Conservation (phyloP, 2,329 filamentous ascomycete genomes). For the Xylaria sp. region DNA sequence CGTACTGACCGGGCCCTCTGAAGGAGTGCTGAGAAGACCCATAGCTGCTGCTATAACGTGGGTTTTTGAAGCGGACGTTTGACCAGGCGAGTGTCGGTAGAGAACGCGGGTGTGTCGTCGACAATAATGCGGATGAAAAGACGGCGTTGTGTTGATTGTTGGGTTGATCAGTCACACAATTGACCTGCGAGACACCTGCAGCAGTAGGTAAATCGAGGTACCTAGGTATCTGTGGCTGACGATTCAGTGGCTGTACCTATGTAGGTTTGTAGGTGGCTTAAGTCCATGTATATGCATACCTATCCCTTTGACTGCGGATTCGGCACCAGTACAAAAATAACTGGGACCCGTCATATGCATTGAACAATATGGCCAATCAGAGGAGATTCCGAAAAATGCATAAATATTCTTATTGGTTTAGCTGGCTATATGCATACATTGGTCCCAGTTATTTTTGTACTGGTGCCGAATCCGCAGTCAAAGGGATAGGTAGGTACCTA, state of each 20-base stretch:
- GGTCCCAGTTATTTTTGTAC: no score
- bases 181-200: not conserved
- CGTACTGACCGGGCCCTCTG: constrained; percentile 48
- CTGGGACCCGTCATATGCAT: no score
- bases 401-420: no score
- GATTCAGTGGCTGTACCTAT: not conserved
- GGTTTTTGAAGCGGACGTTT: not conserved
- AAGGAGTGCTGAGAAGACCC: constrained; percentile 44
- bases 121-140: not conserved
- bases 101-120: not conserved
- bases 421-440: no score
- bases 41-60: constrained; percentile 33
- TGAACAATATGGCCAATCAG: no score
- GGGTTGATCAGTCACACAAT: not conserved
- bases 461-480: no score
- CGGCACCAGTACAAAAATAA: no score
- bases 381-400: no score
- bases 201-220: not conserved
- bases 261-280: not conserved
- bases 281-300: not conserved
- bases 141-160: not conserved
- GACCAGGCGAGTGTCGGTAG: not conserved
- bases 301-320: no score
- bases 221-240: not conserved
- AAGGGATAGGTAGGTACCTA: no score